A percentile compares a stretch with the other conserved stretches of the same genome.
Conservation (phyloP, 2,329 filamentous ascomycete species). For the Aspergillus brunneoviolaceus region DNA sequence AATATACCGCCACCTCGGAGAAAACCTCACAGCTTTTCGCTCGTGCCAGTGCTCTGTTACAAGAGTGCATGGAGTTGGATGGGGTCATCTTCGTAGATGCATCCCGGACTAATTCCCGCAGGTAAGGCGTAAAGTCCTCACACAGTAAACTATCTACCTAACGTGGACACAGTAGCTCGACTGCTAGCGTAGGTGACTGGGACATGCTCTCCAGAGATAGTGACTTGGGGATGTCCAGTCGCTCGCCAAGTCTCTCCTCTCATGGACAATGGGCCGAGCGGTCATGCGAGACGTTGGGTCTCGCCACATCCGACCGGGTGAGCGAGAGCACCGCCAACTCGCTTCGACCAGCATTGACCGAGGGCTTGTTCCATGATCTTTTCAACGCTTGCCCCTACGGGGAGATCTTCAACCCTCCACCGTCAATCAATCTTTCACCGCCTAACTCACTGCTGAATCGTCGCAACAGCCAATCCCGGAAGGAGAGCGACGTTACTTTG, state of each 20-base stretch:
- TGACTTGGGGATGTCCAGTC: constrained; percentile 3
- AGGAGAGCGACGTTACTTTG: neutral
- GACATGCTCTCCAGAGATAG: constrained; percentile 9
- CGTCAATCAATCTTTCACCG: neutral
- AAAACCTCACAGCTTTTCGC: constrained; percentile 36
- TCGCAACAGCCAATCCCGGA: constrained; percentile 3
- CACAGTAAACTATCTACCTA: neutral
- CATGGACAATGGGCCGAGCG: constrained; percentile 15
- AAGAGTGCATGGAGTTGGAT: constrained; percentile 41
- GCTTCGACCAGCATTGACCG: constrained; percentile 6
- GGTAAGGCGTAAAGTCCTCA: constrained; percentile 10
- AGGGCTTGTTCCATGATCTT: constrained; percentile 20
- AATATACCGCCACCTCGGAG: constrained; percentile 10
- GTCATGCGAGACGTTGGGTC: constrained; percentile 15
- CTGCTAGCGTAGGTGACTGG: constrained; percentile 15
- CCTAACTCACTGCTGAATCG: neutral
- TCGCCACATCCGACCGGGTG: constrained; percentile 4
- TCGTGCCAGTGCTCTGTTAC: constrained; percentile 44
- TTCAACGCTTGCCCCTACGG: constrained; percentile 18
- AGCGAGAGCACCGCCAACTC: neutral
- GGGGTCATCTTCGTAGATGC: constrained; percentile 34
- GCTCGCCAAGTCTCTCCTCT: constrained; percentile 11
- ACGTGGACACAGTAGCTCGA: constrained; percentile 10
- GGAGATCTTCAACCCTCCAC: constrained; percentile 15
- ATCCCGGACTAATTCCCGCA: constrained; percentile 21